Evolutionary conservation across 164 flowering plant genomes (phyloP), one percentile per base, ranked within the genome.

Genomic region (Pachysandra terminalis): DNA sequence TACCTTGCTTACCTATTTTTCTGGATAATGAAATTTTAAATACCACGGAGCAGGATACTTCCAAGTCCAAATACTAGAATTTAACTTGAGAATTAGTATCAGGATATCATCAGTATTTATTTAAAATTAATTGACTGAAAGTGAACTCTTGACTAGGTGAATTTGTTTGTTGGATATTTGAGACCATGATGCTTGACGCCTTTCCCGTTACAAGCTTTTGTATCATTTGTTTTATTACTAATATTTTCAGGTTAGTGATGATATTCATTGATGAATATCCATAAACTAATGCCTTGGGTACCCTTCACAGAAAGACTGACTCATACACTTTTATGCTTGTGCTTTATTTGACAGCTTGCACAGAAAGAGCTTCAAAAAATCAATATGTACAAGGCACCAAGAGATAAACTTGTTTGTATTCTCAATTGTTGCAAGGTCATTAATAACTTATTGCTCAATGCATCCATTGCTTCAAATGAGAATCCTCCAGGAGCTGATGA

Each of bases 401-500:
- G 97, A 74, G 98, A 94, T 77, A 94, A 94, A 75, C 93, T 94
- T 71, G 88, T 81, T 9, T 94, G 98, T 71, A 88, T 94, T 66
- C 90, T 94, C 23, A 87, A 77, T 68, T 91, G 97, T 72, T 94
- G 97, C 80, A 90, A 86, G 81, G 95, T 88, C 68, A 90, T 91
- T 70, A 90, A 76, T 70, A 94, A 91, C 78, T 79, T 90, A 62
- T 67, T 94, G 75, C 73, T 83, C 57, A 90, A 90, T 84, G 97
- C 96, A 60, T 85, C 98, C 19, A 69, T 87, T 72, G 86, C 97
- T 73, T 82, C 92, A 16, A 83, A 89, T 68, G 89, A 85, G 65
- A 76, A 87, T 81, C 95, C 91, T 74, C 97, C 95, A 57, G 98
- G 98, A 77, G 98, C 98, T 59, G 98, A 94, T 78, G 98, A 91